Evolutionary conservation across 2,329 filamentous ascomycete genomes (phyloP), one percentile per base, ranked within the genome.

Genomic region (Chaetomium globosum): DNA sequence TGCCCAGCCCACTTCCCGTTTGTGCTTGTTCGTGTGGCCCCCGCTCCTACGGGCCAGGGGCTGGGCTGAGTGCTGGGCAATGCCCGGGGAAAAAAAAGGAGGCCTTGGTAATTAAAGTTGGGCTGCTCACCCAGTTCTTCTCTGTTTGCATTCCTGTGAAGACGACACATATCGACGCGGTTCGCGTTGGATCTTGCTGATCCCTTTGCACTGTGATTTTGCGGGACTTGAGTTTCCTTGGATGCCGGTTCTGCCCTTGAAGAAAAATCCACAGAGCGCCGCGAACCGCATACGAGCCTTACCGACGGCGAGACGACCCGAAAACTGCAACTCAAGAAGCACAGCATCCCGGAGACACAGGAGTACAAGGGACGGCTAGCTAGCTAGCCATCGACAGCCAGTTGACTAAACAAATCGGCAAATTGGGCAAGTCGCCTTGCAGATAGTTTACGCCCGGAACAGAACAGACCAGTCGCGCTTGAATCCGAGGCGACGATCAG

Each of bases 81-180:
- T 26, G 51, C 51, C 21, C 3, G n/a, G 33, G 23, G 4, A 53
- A 67, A 66, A 67, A 62, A 62, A 59, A 59, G 62, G 62, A 62
- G 64, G 21, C 55, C 12, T 39, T 39, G 7, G 28, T 31, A 39
- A 49, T 62, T 21, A 66, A 64, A 60, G 46, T 23, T 55, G 51
- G 39, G 26, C 43, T 21, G 9, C 53, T 54, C 36, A 19, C 16
- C 23, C 61, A 26, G 19, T 19, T 23, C 31, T 49, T 51, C 52
- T 36, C 39, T 48, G 12, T 64, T 26, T 57, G 52, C 58, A 59
- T 61, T 59, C 49, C 54, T 33, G 26, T 28, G 16, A 53, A 16
- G 60, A n/a, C 43, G 51, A 46, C 23, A 28, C 51, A 26, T 46
- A 43, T 54, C 55, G 36, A 55, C 64, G 59, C 54, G 64, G 59